Evolutionary conservation across 208 protist genomes (phyloP).

Genomic region (Leishmania gerbilli): DNA sequence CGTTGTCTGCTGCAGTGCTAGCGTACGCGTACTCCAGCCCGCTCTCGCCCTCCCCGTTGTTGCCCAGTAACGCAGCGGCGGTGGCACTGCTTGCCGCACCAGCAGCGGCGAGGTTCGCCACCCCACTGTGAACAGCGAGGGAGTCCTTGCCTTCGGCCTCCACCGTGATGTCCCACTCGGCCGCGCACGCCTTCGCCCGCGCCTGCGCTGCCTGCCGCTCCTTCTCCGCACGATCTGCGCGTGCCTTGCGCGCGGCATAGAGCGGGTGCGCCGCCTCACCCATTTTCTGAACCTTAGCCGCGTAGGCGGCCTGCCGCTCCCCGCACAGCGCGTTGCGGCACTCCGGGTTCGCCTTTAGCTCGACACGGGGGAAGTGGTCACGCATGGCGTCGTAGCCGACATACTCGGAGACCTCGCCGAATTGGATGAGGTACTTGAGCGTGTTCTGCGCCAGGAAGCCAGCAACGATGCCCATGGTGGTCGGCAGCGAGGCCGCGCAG

Average conservation of each 20-base stretch:
- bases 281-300: conserved; percentile 19
- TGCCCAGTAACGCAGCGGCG: neutral
- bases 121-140: conserved; percentile 15
- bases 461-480: conserved; percentile 97
- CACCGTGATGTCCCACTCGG: conserved; percentile 85
- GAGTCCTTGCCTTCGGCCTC: conserved; percentile 43
- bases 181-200: conserved; percentile 55
- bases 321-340: conserved; percentile 83
- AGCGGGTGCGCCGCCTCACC: conserved; percentile 67
- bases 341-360: conserved; percentile 91
- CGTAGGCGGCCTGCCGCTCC: conserved; percentile 73
- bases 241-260: conserved; percentile 46
- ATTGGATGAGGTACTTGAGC: conserved; percentile 94
- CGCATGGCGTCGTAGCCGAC: conserved; percentile 96
- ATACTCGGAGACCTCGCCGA: conserved; percentile 94
- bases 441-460: conserved; percentile 96
- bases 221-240: conserved; percentile 41
- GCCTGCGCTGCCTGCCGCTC: conserved; percentile 40
- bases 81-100: neutral
- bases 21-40: conserved; percentile 53
- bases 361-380: conserved; percentile 94
- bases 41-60: conserved; percentile 2
- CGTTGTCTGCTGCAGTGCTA: neutral
- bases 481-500: conserved; percentile 97
- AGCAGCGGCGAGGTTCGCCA: neutral